phyloP scores from a whole-genome alignment of 2,329 filamentous ascomycete species.

The Botrytis fabae region DNA sequence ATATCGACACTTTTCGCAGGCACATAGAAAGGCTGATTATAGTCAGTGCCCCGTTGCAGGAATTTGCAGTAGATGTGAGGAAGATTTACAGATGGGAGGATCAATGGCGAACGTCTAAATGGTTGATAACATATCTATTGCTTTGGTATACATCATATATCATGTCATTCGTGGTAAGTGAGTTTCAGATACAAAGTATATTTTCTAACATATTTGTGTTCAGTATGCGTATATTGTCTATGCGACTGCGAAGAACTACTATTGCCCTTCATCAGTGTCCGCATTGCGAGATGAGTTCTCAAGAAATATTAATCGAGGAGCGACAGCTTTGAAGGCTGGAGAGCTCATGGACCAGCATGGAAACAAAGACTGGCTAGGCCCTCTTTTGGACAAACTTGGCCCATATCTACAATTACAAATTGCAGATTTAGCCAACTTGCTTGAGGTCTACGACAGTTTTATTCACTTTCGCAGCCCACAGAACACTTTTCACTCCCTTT shows the following conservation, averaged over 20 bases:
- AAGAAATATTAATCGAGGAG: conserved; percentile 39
- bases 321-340: conserved; percentile 39
- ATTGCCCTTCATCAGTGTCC: conserved; percentile 26
- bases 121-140: conserved; percentile 32
- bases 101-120: conserved; percentile 39
- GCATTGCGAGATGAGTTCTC: conserved; percentile 34
- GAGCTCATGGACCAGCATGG: conserved; percentile 44
- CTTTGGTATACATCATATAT: conserved; percentile 32
- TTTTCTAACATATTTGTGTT: background rate
- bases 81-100: conserved; percentile 44
- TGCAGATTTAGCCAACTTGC: conserved; percentile 41
- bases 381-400: conserved; percentile 33
- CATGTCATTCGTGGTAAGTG: conserved; percentile 32
- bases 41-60: conserved; percentile 43
- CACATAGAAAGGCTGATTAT: conserved; percentile 43
- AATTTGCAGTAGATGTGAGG: conserved; percentile 41
- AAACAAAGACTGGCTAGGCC: conserved; percentile 41
- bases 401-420: conserved; percentile 43
- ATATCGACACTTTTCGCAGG: conserved; percentile 37
- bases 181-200: background rate
- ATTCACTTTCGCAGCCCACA: conserved; percentile 43
- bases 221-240: conserved; percentile 33
- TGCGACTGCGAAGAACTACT: conserved; percentile 29
- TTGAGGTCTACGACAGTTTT: conserved; percentile 43
- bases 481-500: conserved; percentile 37